Base-by-base conservation (phyloP, 768 basidiomycete species). In the Boletellus ananiceps region DNA sequence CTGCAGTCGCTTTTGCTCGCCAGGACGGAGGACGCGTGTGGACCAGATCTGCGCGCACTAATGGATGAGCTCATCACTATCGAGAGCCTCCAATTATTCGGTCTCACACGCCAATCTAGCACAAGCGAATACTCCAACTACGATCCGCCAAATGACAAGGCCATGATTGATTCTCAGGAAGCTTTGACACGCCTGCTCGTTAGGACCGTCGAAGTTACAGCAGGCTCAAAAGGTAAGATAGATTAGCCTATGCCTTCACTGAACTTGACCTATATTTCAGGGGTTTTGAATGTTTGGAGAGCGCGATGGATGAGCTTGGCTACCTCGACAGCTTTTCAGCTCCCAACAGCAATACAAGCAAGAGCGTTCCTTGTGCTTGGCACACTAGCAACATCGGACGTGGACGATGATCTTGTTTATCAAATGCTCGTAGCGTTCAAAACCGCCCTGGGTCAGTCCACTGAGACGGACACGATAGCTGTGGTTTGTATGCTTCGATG, bases 281-380 rank as follows among this genome's bases (percentile, higher is more conserved):
- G 84, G 11, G 66, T 91, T 3, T 69, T 88, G 27, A 96, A 96
- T 60, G 80, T 88, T 3, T 96, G 93, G 93, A 80, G 87, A 50
- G 90, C 93, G 23, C 78, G 93, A 32, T 95, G 93, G 92, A 93
- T 93, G 86, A 83, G 89, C 36, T 66, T 96, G 49, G 82, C 92
- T 13, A 87, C 88, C 1, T 82, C 89, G 1, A 88, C 88, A 0
- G 91, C 93, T 18, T 95, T 95, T 71, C 93, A 95, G 60, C 78
- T 86, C 40, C 90, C 88, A 4, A 86, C 90, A 0, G 83, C 86
- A 2, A 80, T 93, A n/a, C 93, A 95, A 62, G 82, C 86, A 23
- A 83, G 90, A 9, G 88, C 91, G 0, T 95, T 94, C 65, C 79
- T 88, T 29, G 82, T 86, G 3, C 77, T 96, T 8, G 88, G 88